Base-by-base conservation (phyloP, 148 eudicot genomes). In the Diospyros kaki region DNA sequence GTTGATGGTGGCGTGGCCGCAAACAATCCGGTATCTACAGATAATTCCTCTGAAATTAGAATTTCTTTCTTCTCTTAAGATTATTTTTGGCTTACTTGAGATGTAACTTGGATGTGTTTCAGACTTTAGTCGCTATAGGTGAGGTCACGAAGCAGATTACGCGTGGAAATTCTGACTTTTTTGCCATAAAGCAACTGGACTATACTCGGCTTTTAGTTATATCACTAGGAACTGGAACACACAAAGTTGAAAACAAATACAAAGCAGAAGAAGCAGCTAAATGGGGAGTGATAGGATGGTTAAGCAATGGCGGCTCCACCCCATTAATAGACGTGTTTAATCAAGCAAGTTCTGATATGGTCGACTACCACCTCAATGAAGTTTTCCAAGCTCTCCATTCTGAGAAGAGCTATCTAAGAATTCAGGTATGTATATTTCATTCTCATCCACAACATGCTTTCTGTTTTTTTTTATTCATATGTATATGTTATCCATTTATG, bases 1-100 rank as follows among this genome's bases (percentile, higher is more conserved):
- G 68, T 77, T 11, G 84, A 81, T 56, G 84, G 84, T 62, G 84
- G 80, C 11, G 80, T 81, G 1, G 80, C 75, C 13, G 84, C 84
- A 15, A 81, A 81, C 56, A 81, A 81, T 53, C 84, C 80, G 75
- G 84, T 81, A 76, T n/a, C 2, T 17, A 4, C 5, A 6, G 3
- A 67, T 40, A 46, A 45, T 46, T 5, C 2, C 11, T 17, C 0
- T 46, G n/a, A 41, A 7, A 10, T 63, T 38, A 18, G 38, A 60
- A 4, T n/a, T 60, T n/a, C 5, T n/a, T 28, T 28, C 28, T 28
- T 28, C 28, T 28, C 28, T 28, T 28, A 28, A 0, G 28, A 28
- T 28, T 28, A 28, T 28, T 28, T 28, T 28, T 28, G 28, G 28
- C 28, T 28, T 0, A 28, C 28, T 28, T 28, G 28, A 28, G 28